phyloP scores from a whole-genome alignment of 306 rosid genomes.

The Inga oerstediana region DNA sequence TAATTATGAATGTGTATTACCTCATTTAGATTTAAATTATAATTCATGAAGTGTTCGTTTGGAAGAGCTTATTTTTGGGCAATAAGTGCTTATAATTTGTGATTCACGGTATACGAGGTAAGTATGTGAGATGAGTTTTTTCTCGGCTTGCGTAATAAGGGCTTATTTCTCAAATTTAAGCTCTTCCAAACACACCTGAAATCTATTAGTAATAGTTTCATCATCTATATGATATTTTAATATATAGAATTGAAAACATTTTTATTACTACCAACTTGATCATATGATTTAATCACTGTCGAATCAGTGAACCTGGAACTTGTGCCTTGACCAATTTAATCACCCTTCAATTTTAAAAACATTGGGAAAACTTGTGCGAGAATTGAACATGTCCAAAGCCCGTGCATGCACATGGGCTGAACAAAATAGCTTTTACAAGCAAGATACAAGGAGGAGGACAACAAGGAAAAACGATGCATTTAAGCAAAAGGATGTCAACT shows the following conservation, averaged over 20 bases:
- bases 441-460: background rate
- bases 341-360: background rate
- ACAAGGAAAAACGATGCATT: background rate
- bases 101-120: too few species aligned
- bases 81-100: too few species aligned
- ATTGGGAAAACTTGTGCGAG: conserved; percentile 12
- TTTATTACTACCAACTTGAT: too few species aligned
- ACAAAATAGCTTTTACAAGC: conserved; percentile 17
- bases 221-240: background rate
- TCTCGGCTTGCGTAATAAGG: too few species aligned
- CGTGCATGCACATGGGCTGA: conserved; percentile 3
- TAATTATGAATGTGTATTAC: background rate
- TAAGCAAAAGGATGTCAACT: background rate
- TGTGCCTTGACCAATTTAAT: background rate
- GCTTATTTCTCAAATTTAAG: too few species aligned
- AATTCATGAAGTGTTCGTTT: too few species aligned
- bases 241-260: too few species aligned
- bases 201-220: background rate
- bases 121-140: too few species aligned
- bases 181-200: too few species aligned
- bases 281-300: background rate
- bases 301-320: background rate
- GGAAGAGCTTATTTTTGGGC: too few species aligned
- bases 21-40: background rate
- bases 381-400: conserved; percentile 3